Evolutionary conservation across 805 yeast species (phyloP).

Genomic region (Suhomyces kilbournensis): DNA sequence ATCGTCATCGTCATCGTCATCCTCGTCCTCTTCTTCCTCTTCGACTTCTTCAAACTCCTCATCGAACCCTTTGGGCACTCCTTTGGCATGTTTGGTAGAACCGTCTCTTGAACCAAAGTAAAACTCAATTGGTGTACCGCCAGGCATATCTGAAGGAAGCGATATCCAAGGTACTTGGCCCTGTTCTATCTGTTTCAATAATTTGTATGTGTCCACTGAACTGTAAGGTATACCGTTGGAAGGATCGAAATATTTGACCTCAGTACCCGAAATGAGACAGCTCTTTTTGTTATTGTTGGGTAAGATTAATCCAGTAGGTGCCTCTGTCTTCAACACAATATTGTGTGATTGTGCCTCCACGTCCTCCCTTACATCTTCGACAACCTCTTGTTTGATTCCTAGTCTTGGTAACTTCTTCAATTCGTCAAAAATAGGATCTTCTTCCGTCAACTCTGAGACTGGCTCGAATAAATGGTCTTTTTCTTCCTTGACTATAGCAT

Average conservation of each 20-base stretch:
- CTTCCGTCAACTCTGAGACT: constrained; percentile 33
- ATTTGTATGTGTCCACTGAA: constrained; percentile 74
- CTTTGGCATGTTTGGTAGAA: constrained; percentile 66
- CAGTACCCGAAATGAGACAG: constrained; percentile 75
- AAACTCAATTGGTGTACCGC: constrained; percentile 46
- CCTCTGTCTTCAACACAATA: constrained; percentile 54
- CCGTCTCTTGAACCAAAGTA: constrained; percentile 49
- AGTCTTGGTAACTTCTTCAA: constrained; percentile 54
- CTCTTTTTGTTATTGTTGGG: constrained; percentile 65
- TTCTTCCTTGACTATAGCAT: constrained; percentile 30
- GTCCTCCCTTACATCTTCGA: constrained; percentile 44
- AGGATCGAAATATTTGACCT: constrained; percentile 86
- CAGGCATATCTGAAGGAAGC: constrained; percentile 49
- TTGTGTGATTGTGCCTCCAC: constrained; percentile 41
- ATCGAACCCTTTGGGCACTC: constrained; percentile 84
- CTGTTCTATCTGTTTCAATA: constrained; percentile 48
- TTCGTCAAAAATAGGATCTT: constrained; percentile 39
- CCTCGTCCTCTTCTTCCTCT: background rate
- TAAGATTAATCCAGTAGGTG: constrained; percentile 70
- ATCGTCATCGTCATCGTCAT: background rate
- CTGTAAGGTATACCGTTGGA: constrained; percentile 82
- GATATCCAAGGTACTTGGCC: constrained; percentile 54
- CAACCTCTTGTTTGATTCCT: constrained; percentile 50
- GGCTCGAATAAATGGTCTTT: constrained; percentile 33
- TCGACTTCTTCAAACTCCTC: constrained; percentile 9